Evolutionary conservation across 768 basidiomycete genomes (phyloP), one percentile per base, ranked within the genome.

Genomic region (Boletellus emodensis): DNA sequence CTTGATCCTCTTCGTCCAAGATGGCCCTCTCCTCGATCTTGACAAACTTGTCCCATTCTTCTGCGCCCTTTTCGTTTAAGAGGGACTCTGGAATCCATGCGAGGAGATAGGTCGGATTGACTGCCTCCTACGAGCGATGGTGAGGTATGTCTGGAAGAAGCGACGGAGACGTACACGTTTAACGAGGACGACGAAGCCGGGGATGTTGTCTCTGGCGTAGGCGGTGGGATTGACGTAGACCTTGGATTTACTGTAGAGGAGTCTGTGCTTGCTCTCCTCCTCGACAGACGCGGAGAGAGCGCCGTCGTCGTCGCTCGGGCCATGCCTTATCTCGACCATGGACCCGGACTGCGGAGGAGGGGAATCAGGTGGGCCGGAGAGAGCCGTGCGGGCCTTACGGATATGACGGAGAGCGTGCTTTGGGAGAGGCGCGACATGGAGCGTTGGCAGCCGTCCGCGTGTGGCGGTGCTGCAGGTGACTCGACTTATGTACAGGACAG

Each of bases 161-260:
- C 9, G 45, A 49, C 46, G 55, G 47, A 48, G 5, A 73, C 85
- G 47, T 57, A 92, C 92, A 61, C 87, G 80, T 73, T 93, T 91
- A 17, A 98, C 94, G 50, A 99, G 76, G 14, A 88, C 85, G 7
- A 94, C 84, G 65, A 95, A 98, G 1, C 96, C 96, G 3, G 91
- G 83, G 33, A 97, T 90, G 67, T 97, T 95, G 69, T 98, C 96
- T 61, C 87, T 79, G 2, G 87, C 77, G 66, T 93, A 94, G 3
- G 87, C 83, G 3, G 94, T 95, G 0, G 96, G 96, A 59, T 97
- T 91, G 39, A 99, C 84, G 64, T 95, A 94, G 40, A 97, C 95
- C 67, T 94, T 94, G 37, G 87, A 90, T 66, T 95, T 96, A 68
- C 84, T 87, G 60, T 92, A 96, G 13, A 97, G 66, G 42, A 97